Evolutionary conservation across 208 protist species (phyloP).

Genomic region (Acanthamoeba lenticulata): DNA sequence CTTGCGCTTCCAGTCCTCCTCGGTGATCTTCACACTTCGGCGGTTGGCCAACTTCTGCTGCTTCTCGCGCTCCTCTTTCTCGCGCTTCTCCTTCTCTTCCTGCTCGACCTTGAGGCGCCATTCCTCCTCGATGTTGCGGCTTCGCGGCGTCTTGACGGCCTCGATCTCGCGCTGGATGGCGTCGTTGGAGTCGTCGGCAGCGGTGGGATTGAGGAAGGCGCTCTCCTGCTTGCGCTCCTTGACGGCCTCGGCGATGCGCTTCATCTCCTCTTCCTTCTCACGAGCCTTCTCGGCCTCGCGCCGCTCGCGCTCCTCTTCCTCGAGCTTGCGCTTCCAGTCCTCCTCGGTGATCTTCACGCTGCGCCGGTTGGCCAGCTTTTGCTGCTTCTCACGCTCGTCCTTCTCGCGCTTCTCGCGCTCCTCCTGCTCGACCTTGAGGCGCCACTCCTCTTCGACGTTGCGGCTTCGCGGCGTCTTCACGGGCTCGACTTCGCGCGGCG

Average conservation of each 20-base stretch:
- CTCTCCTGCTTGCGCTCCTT: conserved; percentile 41
- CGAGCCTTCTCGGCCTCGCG: neutral
- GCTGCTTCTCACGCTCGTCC: neutral
- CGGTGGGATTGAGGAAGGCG: neutral
- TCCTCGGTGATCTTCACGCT: conserved; percentile 5
- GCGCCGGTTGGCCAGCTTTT: neutral
- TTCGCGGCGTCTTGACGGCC: neutral
- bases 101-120: neutral
- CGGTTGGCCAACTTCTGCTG: conserved; percentile 6
- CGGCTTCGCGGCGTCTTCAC: neutral
- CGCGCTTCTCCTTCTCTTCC: conserved; percentile 27
- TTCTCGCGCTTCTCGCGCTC: conserved; percentile 21
- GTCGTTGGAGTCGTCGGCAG: neutral
- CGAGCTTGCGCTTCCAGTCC: neutral
- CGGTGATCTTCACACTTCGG: neutral
- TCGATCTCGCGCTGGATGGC: neutral
- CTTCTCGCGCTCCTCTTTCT: conserved; percentile 43
- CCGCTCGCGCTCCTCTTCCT: neutral
- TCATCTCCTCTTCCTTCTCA: neutral
- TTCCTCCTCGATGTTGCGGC: neutral
- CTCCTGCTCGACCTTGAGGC: neutral
- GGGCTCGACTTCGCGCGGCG: neutral
- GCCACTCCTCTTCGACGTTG: neutral
- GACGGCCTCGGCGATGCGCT: neutral
- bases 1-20: conserved; percentile 49